A percentile compares a stretch with the other conserved stretches of the same genome.
Evolutionary conservation across 306 rosid species (phyloP).

Genomic region (Fragaria vesca): DNA sequence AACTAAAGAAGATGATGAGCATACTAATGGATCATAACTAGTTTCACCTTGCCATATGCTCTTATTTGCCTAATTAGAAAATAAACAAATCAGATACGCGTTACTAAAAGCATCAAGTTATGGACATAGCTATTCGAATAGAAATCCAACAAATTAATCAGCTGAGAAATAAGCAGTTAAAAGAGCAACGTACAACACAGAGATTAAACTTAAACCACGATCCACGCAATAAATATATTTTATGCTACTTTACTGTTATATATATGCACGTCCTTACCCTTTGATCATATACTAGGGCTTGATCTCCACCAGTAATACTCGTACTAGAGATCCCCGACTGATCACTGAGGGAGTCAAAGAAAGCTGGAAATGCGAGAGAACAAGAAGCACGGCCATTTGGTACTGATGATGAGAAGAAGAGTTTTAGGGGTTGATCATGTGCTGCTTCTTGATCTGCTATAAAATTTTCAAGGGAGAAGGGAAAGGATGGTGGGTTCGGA

Average conservation of each 20-base stretch:
- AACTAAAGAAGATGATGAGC: conserved; percentile 19
- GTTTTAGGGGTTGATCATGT: conserved; percentile 36
- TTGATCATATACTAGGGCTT: conserved; percentile 27
- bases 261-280: conserved; percentile 35
- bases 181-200: background rate
- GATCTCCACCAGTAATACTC: conserved; percentile 13
- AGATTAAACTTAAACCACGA: background rate
- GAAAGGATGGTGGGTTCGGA: conserved; percentile 44
- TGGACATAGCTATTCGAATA: background rate
- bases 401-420: conserved; percentile 18
- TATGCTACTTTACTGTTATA: background rate
- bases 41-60: conserved; percentile 15
- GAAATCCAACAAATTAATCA: background rate
- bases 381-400: conserved; percentile 26
- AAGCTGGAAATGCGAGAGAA: conserved; percentile 33
- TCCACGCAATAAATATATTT: background rate
- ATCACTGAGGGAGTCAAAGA: conserved; percentile 31
- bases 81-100: too few species aligned
- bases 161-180: background rate
- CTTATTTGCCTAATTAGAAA: conserved; percentile 27
- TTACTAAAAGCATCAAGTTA: background rate
- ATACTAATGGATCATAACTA: conserved; percentile 33
- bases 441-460: conserved; percentile 18
- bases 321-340: conserved; percentile 23
- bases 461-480: conserved; percentile 18